phyloP scores from a whole-genome alignment of 2,329 filamentous ascomycete genomes.

The Phialophora chinensis region DNA sequence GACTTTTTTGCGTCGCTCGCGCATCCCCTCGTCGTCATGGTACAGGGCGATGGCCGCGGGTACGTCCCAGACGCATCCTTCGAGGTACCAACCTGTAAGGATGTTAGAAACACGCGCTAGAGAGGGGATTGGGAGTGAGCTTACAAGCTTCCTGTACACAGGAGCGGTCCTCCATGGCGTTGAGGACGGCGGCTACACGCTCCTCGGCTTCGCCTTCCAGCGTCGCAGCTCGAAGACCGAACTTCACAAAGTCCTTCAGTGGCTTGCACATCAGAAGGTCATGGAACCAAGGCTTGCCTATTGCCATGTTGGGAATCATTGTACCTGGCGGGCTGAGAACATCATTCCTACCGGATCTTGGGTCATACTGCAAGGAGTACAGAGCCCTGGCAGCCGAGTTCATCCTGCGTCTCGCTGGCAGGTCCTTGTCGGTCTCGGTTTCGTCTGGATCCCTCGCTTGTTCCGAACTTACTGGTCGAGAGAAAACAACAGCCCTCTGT shows the following conservation, averaged over 20 bases:
- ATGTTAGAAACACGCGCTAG: not conserved
- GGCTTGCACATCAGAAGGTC: not conserved
- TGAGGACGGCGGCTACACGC: not conserved
- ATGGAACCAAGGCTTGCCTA: not conserved
- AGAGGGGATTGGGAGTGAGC: not conserved
- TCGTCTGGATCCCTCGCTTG: not conserved
- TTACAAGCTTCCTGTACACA: conserved; percentile 7
- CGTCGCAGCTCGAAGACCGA: not conserved
- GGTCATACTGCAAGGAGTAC: not conserved
- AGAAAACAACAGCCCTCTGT: not conserved
- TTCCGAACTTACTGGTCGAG: not conserved
- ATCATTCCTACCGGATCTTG: not conserved
- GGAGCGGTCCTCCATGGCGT: not conserved
- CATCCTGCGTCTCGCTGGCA: not conserved
- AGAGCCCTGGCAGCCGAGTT: not conserved
- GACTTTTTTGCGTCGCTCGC: not conserved
- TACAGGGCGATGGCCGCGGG: not conserved
- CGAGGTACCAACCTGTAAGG: conserved; percentile 2
- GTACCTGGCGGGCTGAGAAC: not conserved
- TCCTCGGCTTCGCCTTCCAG: not conserved
- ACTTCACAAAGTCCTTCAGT: not conserved
- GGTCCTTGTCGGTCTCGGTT: not conserved
- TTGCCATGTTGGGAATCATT: not conserved
- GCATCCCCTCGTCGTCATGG: not conserved
- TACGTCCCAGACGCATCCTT: not conserved